Conservation (phyloP, 345 rosid genomes). For the Barbarea vulgaris region DNA sequence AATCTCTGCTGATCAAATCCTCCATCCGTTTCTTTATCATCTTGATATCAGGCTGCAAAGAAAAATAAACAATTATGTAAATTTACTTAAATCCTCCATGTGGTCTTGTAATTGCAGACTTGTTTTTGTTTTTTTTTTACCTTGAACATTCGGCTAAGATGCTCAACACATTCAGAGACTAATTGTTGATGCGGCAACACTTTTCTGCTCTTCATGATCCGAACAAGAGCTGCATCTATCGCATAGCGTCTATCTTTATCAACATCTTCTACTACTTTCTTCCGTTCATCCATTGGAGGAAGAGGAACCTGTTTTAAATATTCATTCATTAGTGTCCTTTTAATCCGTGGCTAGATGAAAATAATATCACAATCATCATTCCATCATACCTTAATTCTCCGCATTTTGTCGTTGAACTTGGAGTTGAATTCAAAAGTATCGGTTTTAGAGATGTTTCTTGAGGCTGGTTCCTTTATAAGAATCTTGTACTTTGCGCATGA, state of each 20-base stretch:
- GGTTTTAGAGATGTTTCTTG: constrained; percentile 49
- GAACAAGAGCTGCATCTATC: constrained; percentile 85
- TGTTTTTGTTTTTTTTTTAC: background rate
- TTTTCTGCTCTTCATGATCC: constrained; percentile 91
- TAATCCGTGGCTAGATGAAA: background rate
- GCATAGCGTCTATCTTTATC: constrained; percentile 81
- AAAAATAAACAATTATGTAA: background rate
- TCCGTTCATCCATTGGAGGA: constrained; percentile 78
- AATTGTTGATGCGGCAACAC: constrained; percentile 73
- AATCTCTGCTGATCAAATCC: constrained; percentile 72
- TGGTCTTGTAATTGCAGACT: background rate
- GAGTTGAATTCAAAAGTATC: constrained; percentile 66
- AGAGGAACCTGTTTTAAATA: constrained; percentile 51
- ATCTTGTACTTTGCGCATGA: constrained; percentile 75
- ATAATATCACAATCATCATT: background rate
- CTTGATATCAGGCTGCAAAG: constrained; percentile 65
- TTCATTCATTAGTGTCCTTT: background rate
- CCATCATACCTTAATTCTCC: constrained; percentile 69
- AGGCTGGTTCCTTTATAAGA: constrained; percentile 58
- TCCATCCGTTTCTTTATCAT: constrained; percentile 88
- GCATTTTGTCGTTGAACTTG: constrained; percentile 73
- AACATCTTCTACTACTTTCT: constrained; percentile 82
- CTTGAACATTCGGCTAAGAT: constrained; percentile 87
- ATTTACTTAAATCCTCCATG: background rate
- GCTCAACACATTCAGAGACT: constrained; percentile 79